Percentiles rank a stretch among this genome's conserved stretches.
These are phyloP conservation scores for Penicillium griseofulvum DNA, from an alignment of 2,329 filamentous ascomycete species.

Conservation along the genomic window DNA sequence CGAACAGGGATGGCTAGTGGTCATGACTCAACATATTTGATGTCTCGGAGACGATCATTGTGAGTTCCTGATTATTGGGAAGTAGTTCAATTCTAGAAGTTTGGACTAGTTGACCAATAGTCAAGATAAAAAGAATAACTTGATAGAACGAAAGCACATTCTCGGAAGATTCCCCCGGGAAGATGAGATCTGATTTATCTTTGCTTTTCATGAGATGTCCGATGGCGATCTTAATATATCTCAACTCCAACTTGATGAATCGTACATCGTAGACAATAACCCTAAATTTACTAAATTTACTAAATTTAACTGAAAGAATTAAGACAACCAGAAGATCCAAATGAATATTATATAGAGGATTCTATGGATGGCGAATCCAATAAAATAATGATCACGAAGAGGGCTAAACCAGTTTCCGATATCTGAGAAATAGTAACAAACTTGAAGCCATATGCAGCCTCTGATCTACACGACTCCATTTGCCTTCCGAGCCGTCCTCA, in stretches of 20 bases:
- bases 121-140: not conserved
- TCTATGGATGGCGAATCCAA: too few species aligned
- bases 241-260: too few species aligned
- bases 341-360: too few species aligned
- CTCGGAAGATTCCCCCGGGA: not conserved
- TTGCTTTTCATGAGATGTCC: not conserved
- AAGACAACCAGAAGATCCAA: too few species aligned
- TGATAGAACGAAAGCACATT: not conserved
- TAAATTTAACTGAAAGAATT: too few species aligned
- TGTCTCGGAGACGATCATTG: constrained; percentile 3
- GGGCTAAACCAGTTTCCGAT: too few species aligned
- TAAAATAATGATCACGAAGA: too few species aligned
- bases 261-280: too few species aligned
- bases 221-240: constrained; percentile 1
- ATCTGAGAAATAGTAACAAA: not conserved
- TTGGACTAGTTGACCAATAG: not conserved
- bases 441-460: not conserved
- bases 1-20: not conserved
- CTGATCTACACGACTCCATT: not conserved
- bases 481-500: constrained; percentile 13
- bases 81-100: not conserved
- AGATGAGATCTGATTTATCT: constrained; percentile 2
- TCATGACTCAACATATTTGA: not conserved
- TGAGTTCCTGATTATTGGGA: not conserved
- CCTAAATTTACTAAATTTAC: too few species aligned